Evolutionary conservation across 768 basidiomycete species (phyloP), one percentile per base, ranked within the genome.

Genomic region (Pisolithus albus): DNA sequence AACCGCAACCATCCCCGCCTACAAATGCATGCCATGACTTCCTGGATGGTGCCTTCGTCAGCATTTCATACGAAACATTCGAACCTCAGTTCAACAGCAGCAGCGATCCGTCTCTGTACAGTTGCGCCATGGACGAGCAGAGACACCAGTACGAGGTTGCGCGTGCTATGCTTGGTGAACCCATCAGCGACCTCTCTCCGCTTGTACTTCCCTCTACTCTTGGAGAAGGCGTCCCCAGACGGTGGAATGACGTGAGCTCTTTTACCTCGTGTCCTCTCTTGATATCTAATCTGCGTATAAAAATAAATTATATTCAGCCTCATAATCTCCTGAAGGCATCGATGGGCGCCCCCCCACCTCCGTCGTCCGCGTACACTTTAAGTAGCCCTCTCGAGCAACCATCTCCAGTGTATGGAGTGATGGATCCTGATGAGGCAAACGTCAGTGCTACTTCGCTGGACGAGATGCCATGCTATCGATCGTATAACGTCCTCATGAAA

Each of bases 281-380:
- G 15, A 45, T 45, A 45, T 45, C 13, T 34, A 34, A 44, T 36
- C 36, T 43, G 32, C 18, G 50, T 13, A 30, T 53, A 52, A 61
- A 36, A 45, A 59, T 55, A 56, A 58, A 64, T 64, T 54, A 37
- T 51, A 54, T 24, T 52, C 51, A 67, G 65, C 63, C 65, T 45
- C 69, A 63, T 28, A 67, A 67, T 59, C 65, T 67, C 59, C 63
- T 67, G 38, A 64, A 65, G 53, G 66, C 64, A 28, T 62, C 64
- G 10, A 58, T 60, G n/a, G 67, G 65, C 24, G 16, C 63, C 18
- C 62, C 62, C 5, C 63, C 62, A 5, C 45, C 65, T 0, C 50
- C 56, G 13, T 10, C 43, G n/a, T 15, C 41, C 34, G 43, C 60
- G 1, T 69, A 69, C 28, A 26, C 50, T 13, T 53, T 64, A 38